Percentiles rank a stretch among this genome's conserved stretches.
phyloP scores from a whole-genome alignment of 805 yeast genomes.

The Ogataea paradorogensis region DNA sequence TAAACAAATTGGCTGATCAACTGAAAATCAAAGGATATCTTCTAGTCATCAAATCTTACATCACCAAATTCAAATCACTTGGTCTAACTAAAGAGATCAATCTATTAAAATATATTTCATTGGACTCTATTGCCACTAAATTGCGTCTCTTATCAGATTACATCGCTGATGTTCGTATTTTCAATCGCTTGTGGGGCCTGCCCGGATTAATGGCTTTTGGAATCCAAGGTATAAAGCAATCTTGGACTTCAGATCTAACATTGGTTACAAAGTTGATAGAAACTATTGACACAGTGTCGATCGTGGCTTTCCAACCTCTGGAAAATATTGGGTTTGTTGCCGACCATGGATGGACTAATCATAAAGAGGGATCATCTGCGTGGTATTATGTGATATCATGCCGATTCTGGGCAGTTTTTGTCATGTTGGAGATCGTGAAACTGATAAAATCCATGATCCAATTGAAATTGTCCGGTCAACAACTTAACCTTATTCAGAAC shows the following conservation, averaged over 20 bases:
- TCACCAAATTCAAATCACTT: background rate
- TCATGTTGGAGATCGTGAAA: slow-evolving; percentile 31
- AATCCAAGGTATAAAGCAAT: slow-evolving; percentile 15
- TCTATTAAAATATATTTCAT: background rate
- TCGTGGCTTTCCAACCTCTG: slow-evolving; percentile 32
- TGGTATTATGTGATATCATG: slow-evolving; percentile 34
- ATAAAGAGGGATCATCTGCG: slow-evolving; percentile 12
- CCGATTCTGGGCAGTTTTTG: slow-evolving; percentile 35
- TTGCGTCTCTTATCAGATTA: slow-evolving; percentile 29
- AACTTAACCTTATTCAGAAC: slow-evolving; percentile 9
- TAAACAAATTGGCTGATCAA: slow-evolving; percentile 9
- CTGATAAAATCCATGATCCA: slow-evolving; percentile 11
- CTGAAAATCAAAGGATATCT: background rate
- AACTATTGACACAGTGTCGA: slow-evolving; percentile 24
- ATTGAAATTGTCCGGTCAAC: slow-evolving; percentile 5
- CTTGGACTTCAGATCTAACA: slow-evolving; percentile 11
- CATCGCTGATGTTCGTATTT: slow-evolving; percentile 35
- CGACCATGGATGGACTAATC: slow-evolving; percentile 32
- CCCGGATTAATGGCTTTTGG: slow-evolving; percentile 29
- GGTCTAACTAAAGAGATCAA: background rate
- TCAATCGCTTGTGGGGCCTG: slow-evolving; percentile 36
- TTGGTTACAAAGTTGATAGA: slow-evolving; percentile 25
- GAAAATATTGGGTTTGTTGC: slow-evolving; percentile 35
- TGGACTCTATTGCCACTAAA: slow-evolving; percentile 16
- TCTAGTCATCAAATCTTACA: background rate